These are phyloP conservation scores for Plasmodium chabaudi DNA, from an alignment of 169 alveolate genomes.

Conservation along the genomic window DNA sequence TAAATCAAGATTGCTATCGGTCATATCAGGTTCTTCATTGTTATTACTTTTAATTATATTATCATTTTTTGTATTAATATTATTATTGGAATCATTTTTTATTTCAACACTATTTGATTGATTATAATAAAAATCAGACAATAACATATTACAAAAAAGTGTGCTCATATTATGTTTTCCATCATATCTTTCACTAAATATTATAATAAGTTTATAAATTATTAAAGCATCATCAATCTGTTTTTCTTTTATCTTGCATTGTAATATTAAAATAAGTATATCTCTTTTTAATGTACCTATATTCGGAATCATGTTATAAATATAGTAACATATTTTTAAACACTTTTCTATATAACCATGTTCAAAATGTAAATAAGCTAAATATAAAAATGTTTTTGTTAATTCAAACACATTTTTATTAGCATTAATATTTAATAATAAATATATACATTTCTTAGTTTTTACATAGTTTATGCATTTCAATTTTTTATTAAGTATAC, in stretches of 20 bases:
- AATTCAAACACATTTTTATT: constrained; percentile 52
- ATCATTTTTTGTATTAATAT: not conserved
- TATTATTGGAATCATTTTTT: not conserved
- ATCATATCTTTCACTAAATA: constrained; percentile 38
- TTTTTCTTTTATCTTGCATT: constrained; percentile 63
- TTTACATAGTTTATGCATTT: constrained; percentile 61
- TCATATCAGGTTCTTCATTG: not conserved
- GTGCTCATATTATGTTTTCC: constrained; percentile 41
- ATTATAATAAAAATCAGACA: constrained; percentile 60
- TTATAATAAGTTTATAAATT: constrained; percentile 40
- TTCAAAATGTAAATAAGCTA: constrained; percentile 73
- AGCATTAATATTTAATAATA: constrained; percentile 40
- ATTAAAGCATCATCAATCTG: constrained; percentile 60
- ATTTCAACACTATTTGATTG: constrained; percentile 7
- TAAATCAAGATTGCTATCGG: constrained; percentile 2
- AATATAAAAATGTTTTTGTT: constrained; percentile 44
- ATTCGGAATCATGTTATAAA: constrained; percentile 47
- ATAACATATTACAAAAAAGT: constrained; percentile 21
- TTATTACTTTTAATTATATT: not conserved
- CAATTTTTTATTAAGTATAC: constrained; percentile 68
- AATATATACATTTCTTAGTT: constrained; percentile 45
- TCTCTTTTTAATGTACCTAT: constrained; percentile 59
- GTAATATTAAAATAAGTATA: constrained; percentile 52
- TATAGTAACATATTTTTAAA: constrained; percentile 55
- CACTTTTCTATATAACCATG: constrained; percentile 72